Base-by-base conservation (phyloP, 176 grass and related monocot genomes). In the Cenchrus americanus region DNA sequence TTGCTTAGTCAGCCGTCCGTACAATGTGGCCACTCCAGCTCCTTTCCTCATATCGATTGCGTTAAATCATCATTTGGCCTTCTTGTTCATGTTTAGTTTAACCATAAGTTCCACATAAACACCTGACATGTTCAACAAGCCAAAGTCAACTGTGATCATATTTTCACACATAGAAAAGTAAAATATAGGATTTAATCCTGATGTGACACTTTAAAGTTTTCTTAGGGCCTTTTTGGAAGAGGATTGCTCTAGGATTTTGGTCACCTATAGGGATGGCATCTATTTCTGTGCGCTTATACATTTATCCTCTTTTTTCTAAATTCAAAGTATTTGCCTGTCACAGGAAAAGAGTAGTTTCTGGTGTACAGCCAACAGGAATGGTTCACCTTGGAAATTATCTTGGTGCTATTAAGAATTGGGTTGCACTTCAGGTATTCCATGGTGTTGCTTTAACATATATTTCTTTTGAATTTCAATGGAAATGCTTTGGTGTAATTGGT, bases 301-400 rank as follows among this genome's bases (percentile, higher is more conserved):
- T 60, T 17, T 71, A 78, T 51, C 6, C 64, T 69, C 14, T 77
- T 80, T 73, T n/a, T 14, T 70, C 24, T 77, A 76, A 77, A 58
- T 71, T 49, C 21, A 40, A 52, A 61, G 26, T 83, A 49, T 61
- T 44, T 66, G 75, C n/a, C 50, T 27, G 17, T 47, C 62, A 77
- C 91, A 98, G 96, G 89, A 95, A 95, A 93, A 92, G 96, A 73
- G 96, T 98, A 80, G 93, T 90, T 89, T 98, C 96, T 87, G 96
- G 96, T 62, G 96, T 98, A 48, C 96, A 98, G 57, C 96, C 96
- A 69, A 98, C 96, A 82, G 93, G 96, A 86, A 89, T 85, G 49
- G 89, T 98, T 62, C 96, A 98, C 89, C 96, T 98, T 75, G 96
- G 96, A 53, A 98, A 98, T 86, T 98, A 98, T 67, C 89, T 98